Percentiles rank a stretch among this genome's conserved stretches.
Conservation (phyloP, 192 early-diverging fungal species). For the Thoreauomyces humboldtii region DNA sequence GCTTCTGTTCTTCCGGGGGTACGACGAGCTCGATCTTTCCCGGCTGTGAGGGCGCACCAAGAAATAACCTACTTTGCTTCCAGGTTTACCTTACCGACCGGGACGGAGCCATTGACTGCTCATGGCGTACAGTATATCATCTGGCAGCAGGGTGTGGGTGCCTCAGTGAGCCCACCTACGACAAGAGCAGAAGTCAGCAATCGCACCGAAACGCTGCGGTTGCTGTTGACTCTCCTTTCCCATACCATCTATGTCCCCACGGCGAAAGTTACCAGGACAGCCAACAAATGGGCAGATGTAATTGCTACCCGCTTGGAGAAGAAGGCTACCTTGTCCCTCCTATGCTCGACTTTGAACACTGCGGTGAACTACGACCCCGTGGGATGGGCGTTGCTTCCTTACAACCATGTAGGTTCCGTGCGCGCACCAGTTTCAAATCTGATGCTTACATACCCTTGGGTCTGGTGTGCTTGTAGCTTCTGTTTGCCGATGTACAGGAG, state of each 20-base stretch:
- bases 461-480: conserved; percentile 25
- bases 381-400: conserved; percentile 81
- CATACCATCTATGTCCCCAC: conserved; percentile 76
- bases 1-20: conserved; percentile 44
- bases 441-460: not conserved
- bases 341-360: conserved; percentile 87
- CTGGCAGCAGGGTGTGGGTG: conserved; percentile 48
- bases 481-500: conserved; percentile 72
- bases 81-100: conserved; percentile 39
- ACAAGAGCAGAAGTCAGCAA: conserved; percentile 65
- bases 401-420: conserved; percentile 63
- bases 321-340: conserved; percentile 69
- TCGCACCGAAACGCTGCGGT: conserved; percentile 74
- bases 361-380: conserved; percentile 75
- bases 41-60: no score
- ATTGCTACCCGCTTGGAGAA: conserved; percentile 58
- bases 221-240: conserved; percentile 76
- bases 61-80: no score
- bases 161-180: conserved; percentile 23
- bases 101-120: conserved; percentile 14
- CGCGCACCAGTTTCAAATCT: not conserved
- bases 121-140: conserved; percentile 44
- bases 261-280: conserved; percentile 40
- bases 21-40: no score
- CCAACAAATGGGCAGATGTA: conserved; percentile 58